phyloP scores from a whole-genome alignment of 176 grass and related monocot genomes.

The Canna indica region DNA sequence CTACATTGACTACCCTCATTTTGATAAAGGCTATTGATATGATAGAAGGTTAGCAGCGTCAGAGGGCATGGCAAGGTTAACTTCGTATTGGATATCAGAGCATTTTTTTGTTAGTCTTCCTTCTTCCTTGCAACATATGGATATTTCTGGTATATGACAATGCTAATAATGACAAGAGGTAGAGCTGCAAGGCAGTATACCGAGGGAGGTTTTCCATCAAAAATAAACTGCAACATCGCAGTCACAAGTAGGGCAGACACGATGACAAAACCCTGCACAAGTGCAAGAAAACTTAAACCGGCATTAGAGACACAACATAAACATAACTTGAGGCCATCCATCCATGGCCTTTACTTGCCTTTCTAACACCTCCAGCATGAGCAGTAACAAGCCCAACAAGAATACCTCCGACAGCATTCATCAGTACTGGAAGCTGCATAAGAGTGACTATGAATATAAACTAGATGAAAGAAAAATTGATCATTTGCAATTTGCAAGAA shows the following conservation, averaged over 20 bases:
- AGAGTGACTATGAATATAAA: background rate
- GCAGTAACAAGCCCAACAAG: constrained; percentile 97
- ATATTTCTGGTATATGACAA: constrained; percentile 98
- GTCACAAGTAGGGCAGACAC: constrained; percentile 90
- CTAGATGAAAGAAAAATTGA: background rate
- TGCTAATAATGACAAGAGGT: constrained; percentile 73
- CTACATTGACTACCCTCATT: too few relatives aligned
- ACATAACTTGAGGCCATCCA: background rate
- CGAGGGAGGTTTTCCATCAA: constrained; percentile 79
- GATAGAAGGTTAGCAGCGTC: background rate
- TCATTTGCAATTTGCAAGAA: background rate
- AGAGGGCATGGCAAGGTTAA: background rate
- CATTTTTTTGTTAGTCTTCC: constrained; percentile 36
- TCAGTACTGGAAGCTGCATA: constrained; percentile 67
- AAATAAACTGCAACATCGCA: constrained; percentile 71
- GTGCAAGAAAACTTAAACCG: constrained; percentile 16
- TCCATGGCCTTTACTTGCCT: constrained; percentile 38
- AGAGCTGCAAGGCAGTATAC: constrained; percentile 60
- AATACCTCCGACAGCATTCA: constrained; percentile 88
- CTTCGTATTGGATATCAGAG: background rate
- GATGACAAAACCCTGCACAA: constrained; percentile 89
- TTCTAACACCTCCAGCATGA: constrained; percentile 86
- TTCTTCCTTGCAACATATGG: constrained; percentile 76
- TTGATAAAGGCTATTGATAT: background rate
- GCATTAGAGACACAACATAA: background rate